Evolutionary conservation across 306 rosid genomes (phyloP).

Genomic region (Mucuna pruriens): DNA sequence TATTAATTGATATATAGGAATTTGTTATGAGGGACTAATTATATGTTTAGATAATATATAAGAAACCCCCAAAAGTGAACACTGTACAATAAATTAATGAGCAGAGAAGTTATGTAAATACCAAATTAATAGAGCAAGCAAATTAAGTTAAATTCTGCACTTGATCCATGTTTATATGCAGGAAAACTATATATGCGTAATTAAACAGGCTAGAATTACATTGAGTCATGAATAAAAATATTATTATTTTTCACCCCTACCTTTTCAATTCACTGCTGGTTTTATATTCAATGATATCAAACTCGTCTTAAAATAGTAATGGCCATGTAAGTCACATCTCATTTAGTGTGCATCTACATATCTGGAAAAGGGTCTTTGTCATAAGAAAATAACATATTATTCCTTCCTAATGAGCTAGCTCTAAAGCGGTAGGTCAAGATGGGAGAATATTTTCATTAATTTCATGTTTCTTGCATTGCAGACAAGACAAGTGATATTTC

Average conservation of each 20-base stretch:
- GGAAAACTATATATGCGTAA: too few species aligned
- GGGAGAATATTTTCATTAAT: not conserved
- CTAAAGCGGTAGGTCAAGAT: not conserved
- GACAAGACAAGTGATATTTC: conserved; percentile 17
- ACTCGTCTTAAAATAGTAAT: conserved; percentile 1
- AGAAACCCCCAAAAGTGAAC: too few species aligned
- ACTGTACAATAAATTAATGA: too few species aligned
- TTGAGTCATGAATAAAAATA: not conserved
- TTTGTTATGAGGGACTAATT: too few species aligned
- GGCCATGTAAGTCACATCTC: conserved; percentile 20
- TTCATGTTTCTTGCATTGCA: conserved; percentile 5
- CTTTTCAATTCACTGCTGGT: not conserved
- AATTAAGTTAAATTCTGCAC: too few species aligned
- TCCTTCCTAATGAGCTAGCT: not conserved
- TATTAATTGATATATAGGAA: too few species aligned
- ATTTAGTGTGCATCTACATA: not conserved
- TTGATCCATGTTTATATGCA: too few species aligned
- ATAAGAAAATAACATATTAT: not conserved
- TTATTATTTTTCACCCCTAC: not conserved
- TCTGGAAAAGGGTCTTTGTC: conserved; percentile 26
- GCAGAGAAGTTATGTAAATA: too few species aligned
- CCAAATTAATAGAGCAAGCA: too few species aligned
- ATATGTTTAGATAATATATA: too few species aligned
- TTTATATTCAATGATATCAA: not conserved
- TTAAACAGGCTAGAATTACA: not conserved